phyloP scores from a whole-genome alignment of 2,329 filamentous ascomycete species.

The Plectosphaerella sp. region DNA sequence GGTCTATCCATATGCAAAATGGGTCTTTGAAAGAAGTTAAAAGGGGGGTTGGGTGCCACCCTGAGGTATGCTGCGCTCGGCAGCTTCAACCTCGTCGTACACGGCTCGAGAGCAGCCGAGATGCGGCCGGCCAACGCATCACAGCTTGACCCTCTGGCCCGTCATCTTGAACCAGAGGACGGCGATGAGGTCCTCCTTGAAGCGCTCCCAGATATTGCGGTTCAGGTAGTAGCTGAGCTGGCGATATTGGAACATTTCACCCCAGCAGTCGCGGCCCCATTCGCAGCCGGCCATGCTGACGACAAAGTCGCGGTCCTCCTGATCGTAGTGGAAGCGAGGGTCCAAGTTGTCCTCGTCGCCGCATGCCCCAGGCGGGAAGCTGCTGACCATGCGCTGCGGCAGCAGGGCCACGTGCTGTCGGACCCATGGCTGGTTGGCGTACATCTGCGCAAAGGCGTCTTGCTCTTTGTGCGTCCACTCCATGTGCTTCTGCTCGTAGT shows the following conservation, averaged over 20 bases:
- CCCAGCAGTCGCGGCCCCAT: slow-evolving; percentile 96
- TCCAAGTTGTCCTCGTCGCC: slow-evolving; percentile 67
- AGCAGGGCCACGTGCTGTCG: slow-evolving; percentile 85
- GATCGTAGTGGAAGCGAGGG: slow-evolving; percentile 76
- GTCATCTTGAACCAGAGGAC: slow-evolving; percentile 60
- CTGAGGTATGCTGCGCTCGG: not conserved
- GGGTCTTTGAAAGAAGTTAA: not conserved
- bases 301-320: slow-evolving; percentile 82
- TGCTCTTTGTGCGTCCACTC: slow-evolving; percentile 99
- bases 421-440: slow-evolving; percentile 88
- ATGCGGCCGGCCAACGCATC: not conserved
- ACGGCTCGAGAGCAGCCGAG: not conserved
- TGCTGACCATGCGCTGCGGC: slow-evolving; percentile 88
- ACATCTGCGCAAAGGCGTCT: slow-evolving; percentile 89
- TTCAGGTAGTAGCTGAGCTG: slow-evolving; percentile 89
- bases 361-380: slow-evolving; percentile 88
- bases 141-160: slow-evolving; percentile 55
- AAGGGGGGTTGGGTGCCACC: not conserved
- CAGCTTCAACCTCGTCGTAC: not conserved
- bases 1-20: not conserved
- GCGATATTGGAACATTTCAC: slow-evolving; percentile 93
- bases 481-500: slow-evolving; percentile 98
- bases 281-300: slow-evolving; percentile 99
- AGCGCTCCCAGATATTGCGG: slow-evolving; percentile 72
- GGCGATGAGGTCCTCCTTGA: slow-evolving; percentile 63